Evolutionary conservation across 345 rosid species (phyloP).

Genomic region (Lepidium sativum): DNA sequence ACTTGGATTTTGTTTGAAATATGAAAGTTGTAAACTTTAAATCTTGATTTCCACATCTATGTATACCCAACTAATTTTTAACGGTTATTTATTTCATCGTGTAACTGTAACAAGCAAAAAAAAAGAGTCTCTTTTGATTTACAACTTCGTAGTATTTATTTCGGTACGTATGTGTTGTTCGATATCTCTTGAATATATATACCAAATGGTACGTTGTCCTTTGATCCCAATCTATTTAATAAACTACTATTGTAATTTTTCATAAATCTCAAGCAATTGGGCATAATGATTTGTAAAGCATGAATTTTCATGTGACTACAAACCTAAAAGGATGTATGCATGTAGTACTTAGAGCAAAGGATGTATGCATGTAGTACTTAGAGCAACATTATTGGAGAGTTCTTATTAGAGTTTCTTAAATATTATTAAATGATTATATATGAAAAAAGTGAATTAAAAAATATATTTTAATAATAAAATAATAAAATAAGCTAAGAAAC

Average conservation of each 20-base stretch:
- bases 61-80: neutral
- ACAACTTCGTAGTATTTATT: neutral
- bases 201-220: conserved; percentile 8
- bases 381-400: no score
- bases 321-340: neutral
- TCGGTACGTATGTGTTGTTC: conserved; percentile 18
- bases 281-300: conserved; percentile 13
- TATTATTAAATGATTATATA: no score
- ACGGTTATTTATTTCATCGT: neutral
- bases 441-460: no score
- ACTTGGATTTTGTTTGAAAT: conserved; percentile 36
- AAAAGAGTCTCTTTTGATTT: neutral
- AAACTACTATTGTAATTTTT: neutral
- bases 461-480: no score
- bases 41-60: conserved; percentile 8
- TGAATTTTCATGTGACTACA: conserved; percentile 5
- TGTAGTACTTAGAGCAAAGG: no score
- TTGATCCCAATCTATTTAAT: neutral
- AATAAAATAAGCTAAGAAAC: no score
- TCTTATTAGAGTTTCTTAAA: no score
- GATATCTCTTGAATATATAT: conserved; percentile 16
- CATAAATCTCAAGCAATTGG: conserved; percentile 7
- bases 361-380: no score
- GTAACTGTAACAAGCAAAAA: no score
- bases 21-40: conserved; percentile 18